Conservation (phyloP, 2,329 filamentous ascomycete genomes). For the Metarhizium rileyi region DNA sequence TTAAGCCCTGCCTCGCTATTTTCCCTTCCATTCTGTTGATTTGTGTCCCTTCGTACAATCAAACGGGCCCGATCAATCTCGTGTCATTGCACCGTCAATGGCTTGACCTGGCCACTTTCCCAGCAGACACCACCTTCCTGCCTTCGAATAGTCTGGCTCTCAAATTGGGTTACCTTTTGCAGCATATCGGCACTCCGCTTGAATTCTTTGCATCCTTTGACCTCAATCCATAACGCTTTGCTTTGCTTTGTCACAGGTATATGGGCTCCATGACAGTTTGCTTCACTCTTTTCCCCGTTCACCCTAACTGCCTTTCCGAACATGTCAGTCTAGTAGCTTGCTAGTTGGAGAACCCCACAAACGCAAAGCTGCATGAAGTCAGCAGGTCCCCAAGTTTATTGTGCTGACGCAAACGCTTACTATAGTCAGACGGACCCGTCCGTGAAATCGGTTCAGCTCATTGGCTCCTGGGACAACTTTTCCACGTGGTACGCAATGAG, state of each 20-base stretch:
- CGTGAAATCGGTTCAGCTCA: conserved; percentile 62
- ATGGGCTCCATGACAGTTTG: neutral
- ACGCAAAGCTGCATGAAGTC: neutral
- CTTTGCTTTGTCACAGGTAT: neutral
- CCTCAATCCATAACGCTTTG: neutral
- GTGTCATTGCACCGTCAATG: neutral
- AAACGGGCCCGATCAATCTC: neutral
- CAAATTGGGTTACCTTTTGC: neutral
- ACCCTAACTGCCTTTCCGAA: neutral
- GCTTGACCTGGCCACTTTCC: neutral
- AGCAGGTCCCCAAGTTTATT: neutral
- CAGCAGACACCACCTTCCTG: neutral
- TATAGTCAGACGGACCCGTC: conserved; percentile 49
- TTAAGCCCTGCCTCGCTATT: neutral
- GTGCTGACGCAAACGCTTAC: conserved; percentile 13
- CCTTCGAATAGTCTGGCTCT: neutral
- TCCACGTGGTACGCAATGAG: conserved; percentile 68
- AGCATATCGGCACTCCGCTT: neutral
- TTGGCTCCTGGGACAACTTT: conserved; percentile 97
- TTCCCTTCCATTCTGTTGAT: neutral
- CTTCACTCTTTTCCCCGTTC: neutral
- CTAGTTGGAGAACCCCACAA: too few relatives aligned
- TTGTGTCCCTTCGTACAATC: neutral
- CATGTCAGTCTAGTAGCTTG: neutral
- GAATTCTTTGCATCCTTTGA: neutral